phyloP scores from a whole-genome alignment of 1,284 basidiomycete genomes.

The Testicularia cyperi region DNA sequence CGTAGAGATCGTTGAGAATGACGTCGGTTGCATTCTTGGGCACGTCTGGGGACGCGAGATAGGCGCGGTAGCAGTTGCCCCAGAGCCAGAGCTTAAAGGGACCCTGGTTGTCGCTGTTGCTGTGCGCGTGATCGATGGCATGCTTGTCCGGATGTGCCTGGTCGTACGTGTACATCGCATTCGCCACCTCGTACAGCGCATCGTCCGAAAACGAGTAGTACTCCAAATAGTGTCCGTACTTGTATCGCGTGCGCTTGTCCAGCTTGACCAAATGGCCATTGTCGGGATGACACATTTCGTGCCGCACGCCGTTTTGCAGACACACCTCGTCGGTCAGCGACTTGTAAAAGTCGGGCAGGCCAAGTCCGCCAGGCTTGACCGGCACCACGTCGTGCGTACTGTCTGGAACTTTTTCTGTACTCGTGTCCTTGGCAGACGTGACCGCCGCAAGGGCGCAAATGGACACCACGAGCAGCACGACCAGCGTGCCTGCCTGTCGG shows the following conservation, averaged over 20 bases:
- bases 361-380: too few relatives aligned
- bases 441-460: too few relatives aligned
- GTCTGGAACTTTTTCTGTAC: too few relatives aligned
- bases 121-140: not conserved
- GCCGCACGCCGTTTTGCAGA: conserved; percentile 5
- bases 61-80: conserved; percentile 2
- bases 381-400: too few relatives aligned
- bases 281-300: conserved; percentile 1
- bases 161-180: not conserved
- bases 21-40: not conserved
- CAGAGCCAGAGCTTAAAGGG: too few relatives aligned
- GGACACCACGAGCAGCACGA: too few relatives aligned
- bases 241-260: not conserved
- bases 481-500: too few relatives aligned
- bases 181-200: not conserved
- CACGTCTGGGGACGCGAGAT: not conserved
- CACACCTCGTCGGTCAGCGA: conserved; percentile 12
- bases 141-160: not conserved
- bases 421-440: too few relatives aligned
- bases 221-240: not conserved
- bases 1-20: conserved; percentile 23
- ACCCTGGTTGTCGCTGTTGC: not conserved
- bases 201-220: not conserved
- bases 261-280: conserved; percentile 1
- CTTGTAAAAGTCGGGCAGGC: conserved; percentile 5